Percentiles rank a stretch among this genome's conserved stretches.
Evolutionary conservation across 2,329 filamentous ascomycete species (phyloP).

Genomic region (Penicillium sp.): DNA sequence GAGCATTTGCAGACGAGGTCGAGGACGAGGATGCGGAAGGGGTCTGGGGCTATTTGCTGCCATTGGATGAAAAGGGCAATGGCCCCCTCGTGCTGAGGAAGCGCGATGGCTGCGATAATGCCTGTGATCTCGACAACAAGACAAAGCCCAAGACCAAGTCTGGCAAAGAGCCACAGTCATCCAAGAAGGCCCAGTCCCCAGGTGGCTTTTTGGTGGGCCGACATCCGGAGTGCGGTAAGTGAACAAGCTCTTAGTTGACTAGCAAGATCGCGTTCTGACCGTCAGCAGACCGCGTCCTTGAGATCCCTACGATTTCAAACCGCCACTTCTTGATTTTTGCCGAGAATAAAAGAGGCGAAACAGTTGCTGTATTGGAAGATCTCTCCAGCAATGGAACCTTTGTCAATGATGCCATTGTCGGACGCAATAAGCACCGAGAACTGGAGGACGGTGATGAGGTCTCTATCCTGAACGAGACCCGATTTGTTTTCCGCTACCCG

Average conservation of each 20-base stretch:
- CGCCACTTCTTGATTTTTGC: constrained; percentile 59
- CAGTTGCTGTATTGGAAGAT: constrained; percentile 80
- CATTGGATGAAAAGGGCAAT: constrained; percentile 71
- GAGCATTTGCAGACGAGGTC: constrained; percentile 75
- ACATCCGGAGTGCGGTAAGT: constrained; percentile 89
- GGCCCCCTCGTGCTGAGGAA: constrained; percentile 73
- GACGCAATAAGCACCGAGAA: constrained; percentile 87
- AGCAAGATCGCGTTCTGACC: constrained; percentile 15
- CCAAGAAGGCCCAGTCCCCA: constrained; percentile 62
- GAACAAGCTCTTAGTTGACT: background rate
- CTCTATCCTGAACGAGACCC: constrained; percentile 77
- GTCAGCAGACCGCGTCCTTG: constrained; percentile 67
- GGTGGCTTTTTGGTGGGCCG: constrained; percentile 89
- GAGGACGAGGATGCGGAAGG: constrained; percentile 81
- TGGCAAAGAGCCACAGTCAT: constrained; percentile 47
- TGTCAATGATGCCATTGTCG: constrained; percentile 87
- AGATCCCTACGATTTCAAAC: constrained; percentile 82
- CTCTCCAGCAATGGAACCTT: constrained; percentile 96
- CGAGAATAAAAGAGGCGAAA: constrained; percentile 59
- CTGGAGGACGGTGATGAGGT: constrained; percentile 90
- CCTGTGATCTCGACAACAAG: constrained; percentile 16
- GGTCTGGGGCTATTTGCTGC: constrained; percentile 94
- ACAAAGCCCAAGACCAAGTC: constrained; percentile 30
- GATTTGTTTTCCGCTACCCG: constrained; percentile 91
- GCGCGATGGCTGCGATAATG: constrained; percentile 66